Evolutionary conservation across 495 filamentous ascomycete species (phyloP).

Genomic region (Viridothelium virens): DNA sequence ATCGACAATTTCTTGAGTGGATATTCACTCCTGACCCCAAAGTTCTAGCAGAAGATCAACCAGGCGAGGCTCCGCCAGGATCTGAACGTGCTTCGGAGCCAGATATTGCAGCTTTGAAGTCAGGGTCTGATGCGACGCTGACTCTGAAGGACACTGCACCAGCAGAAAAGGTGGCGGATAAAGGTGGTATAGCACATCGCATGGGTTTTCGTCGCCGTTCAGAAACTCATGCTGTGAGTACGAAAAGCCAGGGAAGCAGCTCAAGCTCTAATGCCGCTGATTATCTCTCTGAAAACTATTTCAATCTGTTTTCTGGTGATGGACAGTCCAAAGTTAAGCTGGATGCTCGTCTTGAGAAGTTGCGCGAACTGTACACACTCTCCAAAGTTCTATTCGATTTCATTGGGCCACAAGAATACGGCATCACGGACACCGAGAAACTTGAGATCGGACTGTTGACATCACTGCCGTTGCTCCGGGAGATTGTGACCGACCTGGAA

Average conservation of each 20-base stretch:
- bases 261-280: conserved; percentile 10
- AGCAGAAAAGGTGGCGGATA: conserved; percentile 18
- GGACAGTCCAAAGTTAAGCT: conserved; percentile 72
- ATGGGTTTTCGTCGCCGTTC: conserved; percentile 36
- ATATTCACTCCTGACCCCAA: conserved; percentile 77
- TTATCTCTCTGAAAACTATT: conserved; percentile 56
- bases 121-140: conserved; percentile 7
- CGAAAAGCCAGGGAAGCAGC: conserved; percentile 13
- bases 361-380: conserved; percentile 84
- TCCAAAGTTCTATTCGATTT: conserved; percentile 97
- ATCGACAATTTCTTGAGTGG: conserved; percentile 94
- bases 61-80: conserved; percentile 18
- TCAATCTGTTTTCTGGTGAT: conserved; percentile 73
- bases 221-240: conserved; percentile 18
- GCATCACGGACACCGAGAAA: conserved; percentile 88
- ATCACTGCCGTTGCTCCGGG: conserved; percentile 82
- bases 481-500: conserved; percentile 95
- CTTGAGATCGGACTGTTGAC: conserved; percentile 94
- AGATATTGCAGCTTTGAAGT: background rate
- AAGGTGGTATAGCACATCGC: conserved; percentile 30
- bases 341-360: conserved; percentile 74
- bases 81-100: background rate
- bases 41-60: conserved; percentile 54
- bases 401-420: conserved; percentile 96
- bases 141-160: background rate